These are phyloP conservation scores for Infundibulicybe gibba DNA, from an alignment of 768 basidiomycete genomes.

Conservation along the genomic window DNA sequence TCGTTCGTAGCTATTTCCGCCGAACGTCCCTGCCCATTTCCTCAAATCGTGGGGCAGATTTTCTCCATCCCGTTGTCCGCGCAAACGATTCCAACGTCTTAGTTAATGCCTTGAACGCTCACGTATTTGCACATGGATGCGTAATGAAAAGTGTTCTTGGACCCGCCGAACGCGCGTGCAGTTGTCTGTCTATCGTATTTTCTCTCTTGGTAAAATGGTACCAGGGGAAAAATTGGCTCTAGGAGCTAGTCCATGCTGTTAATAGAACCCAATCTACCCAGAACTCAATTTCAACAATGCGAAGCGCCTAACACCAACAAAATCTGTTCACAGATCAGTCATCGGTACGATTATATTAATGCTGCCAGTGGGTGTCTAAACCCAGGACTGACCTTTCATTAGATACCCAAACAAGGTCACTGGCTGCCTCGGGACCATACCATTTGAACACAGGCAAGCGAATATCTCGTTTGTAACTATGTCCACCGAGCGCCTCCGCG, in stretches of 20 bases:
- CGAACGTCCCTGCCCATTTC: conserved; percentile 17
- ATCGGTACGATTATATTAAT: no score
- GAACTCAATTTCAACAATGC: no score
- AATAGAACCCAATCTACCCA: no score
- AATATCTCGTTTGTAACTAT: conserved; percentile 26
- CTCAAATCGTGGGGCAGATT: conserved; percentile 33
- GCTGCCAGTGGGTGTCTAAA: no score
- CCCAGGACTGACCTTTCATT: conserved; percentile 51
- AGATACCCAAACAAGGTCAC: conserved; percentile 37
- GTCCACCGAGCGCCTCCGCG: conserved; percentile 25
- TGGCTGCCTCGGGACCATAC: conserved; percentile 36
- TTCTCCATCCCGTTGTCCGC: conserved; percentile 23
- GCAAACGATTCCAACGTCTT: conserved; percentile 29
- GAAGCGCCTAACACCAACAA: no score
- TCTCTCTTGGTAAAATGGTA: no score
- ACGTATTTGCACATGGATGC: conserved; percentile 27
- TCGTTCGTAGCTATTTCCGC: conserved; percentile 27
- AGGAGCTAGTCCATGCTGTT: no score
- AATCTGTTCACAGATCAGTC: no score
- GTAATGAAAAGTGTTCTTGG: conserved; percentile 39
- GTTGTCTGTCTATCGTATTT: no score
- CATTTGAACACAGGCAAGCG: conserved; percentile 44
- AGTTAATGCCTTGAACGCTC: conserved; percentile 31
- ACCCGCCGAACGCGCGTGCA: conserved; percentile 19
- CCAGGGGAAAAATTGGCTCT: no score